phyloP scores from a whole-genome alignment of 2,329 filamentous ascomycete species.

The Teratosphaeria nubilosa region DNA sequence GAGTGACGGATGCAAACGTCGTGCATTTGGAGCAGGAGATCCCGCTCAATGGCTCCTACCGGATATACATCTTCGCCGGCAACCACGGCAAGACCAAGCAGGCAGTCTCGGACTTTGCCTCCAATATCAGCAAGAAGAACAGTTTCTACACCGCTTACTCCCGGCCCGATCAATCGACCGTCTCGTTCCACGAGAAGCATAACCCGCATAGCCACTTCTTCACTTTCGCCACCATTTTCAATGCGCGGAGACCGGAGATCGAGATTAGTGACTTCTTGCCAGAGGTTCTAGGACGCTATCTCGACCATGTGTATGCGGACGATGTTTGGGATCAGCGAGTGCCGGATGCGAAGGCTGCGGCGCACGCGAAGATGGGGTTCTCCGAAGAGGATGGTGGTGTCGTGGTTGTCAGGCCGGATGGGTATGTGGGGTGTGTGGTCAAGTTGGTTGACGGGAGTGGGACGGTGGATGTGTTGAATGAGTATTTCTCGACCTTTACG shows the following conservation, averaged over 20 bases:
- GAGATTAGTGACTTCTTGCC: slow-evolving; percentile 66
- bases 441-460: slow-evolving; percentile 63
- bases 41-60: slow-evolving; percentile 78
- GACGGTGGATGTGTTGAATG: slow-evolving; percentile 74
- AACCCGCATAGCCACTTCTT: slow-evolving; percentile 80
- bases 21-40: slow-evolving; percentile 86
- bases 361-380: slow-evolving; percentile 80
- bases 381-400: slow-evolving; percentile 64
- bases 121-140: slow-evolving; percentile 50
- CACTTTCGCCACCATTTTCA: slow-evolving; percentile 67
- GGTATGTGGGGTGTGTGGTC: slow-evolving; percentile 71
- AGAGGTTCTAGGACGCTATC: slow-evolving; percentile 59
- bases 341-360: slow-evolving; percentile 59
- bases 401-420: slow-evolving; percentile 76
- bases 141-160: slow-evolving; percentile 65
- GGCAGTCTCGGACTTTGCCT: slow-evolving; percentile 61
- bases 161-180: slow-evolving; percentile 49
- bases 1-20: slow-evolving; percentile 79
- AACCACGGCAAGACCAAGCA: slow-evolving; percentile 46
- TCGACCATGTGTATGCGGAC: slow-evolving; percentile 77
- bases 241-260: slow-evolving; percentile 55
- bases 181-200: slow-evolving; percentile 69
- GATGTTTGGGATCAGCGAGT: slow-evolving; percentile 65
- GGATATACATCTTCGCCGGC: slow-evolving; percentile 79
- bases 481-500: slow-evolving; percentile 55